Percentiles rank a stretch among this genome's conserved stretches.
Evolutionary conservation across 768 basidiomycete species (phyloP).

Genomic region (Termitomyces sp.): DNA sequence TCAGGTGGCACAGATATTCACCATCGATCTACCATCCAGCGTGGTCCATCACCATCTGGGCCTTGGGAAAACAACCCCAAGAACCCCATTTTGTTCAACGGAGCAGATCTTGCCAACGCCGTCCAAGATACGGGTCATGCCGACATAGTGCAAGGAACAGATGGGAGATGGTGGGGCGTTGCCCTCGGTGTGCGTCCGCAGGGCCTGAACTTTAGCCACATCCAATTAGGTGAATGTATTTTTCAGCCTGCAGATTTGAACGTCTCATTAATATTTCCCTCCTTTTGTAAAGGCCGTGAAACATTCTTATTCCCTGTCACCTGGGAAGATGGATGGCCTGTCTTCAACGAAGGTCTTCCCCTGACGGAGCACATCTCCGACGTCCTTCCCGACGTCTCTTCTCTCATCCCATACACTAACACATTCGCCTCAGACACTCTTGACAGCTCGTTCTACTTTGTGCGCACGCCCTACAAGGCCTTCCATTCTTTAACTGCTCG

Average conservation of each 20-base stretch:
- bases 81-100: constrained; percentile 35
- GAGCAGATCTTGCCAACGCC: constrained; percentile 24
- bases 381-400: constrained; percentile 22
- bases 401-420: constrained; percentile 19
- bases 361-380: constrained; percentile 23
- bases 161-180: constrained; percentile 36
- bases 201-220: constrained; percentile 24
- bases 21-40: constrained; percentile 32
- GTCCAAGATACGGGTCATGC: constrained; percentile 34
- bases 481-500: constrained; percentile 27
- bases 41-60: constrained; percentile 30
- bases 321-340: constrained; percentile 33
- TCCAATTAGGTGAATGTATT: constrained; percentile 24
- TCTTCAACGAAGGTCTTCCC: constrained; percentile 27
- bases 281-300: constrained; percentile 23
- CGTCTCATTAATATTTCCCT: not conserved
- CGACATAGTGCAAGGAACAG: constrained; percentile 27
- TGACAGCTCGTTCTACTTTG: constrained; percentile 28
- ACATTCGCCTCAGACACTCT: constrained; percentile 22
- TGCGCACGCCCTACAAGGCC: constrained; percentile 32
- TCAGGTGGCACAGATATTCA: constrained; percentile 28
- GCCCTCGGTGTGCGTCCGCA: constrained; percentile 34
- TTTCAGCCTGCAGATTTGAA: not conserved
- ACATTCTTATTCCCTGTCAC: constrained; percentile 35
- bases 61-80: constrained; percentile 35